Percentiles rank a stretch among this genome's conserved stretches.
Evolutionary conservation across 257 asterid species (phyloP).

Genomic region (Solanum megistacrolobum): DNA sequence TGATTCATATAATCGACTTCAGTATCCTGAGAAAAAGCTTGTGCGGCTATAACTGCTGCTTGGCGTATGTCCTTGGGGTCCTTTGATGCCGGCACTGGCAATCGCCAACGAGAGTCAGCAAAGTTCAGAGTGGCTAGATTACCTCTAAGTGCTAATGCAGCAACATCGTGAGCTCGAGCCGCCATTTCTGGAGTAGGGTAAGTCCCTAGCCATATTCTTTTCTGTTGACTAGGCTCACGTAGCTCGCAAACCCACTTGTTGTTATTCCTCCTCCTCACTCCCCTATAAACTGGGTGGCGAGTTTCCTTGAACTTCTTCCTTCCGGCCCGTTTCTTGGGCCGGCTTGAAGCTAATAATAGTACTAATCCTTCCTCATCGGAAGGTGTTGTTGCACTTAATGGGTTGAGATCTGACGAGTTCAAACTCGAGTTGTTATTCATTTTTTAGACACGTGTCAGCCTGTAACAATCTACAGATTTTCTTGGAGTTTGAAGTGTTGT

Average conservation of each 20-base stretch:
- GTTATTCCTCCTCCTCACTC: conserved; percentile 19
- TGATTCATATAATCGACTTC: background rate
- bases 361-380: background rate
- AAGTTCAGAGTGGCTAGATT: conserved; percentile 42
- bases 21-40: conserved; percentile 7
- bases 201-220: conserved; percentile 64
- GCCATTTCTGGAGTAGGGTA: conserved; percentile 76
- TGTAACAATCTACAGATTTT: background rate
- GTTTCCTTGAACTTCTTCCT: background rate
- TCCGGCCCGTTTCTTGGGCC: conserved; percentile 1
- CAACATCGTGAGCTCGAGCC: conserved; percentile 34
- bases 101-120: conserved; percentile 45
- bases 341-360: conserved; percentile 1
- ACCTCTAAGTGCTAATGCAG: conserved; percentile 38
- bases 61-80: conserved; percentile 34
- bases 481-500: background rate
- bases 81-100: conserved; percentile 28
- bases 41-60: conserved; percentile 47
- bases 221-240: conserved; percentile 49
- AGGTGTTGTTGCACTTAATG: background rate
- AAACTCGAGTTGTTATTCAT: background rate
- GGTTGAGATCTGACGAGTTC: background rate
- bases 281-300: conserved; percentile 22
- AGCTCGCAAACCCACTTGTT: conserved; percentile 31
- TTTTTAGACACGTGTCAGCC: background rate